Conservation (phyloP, 164 flowering plant genomes). For the Nelumbo lutea region DNA sequence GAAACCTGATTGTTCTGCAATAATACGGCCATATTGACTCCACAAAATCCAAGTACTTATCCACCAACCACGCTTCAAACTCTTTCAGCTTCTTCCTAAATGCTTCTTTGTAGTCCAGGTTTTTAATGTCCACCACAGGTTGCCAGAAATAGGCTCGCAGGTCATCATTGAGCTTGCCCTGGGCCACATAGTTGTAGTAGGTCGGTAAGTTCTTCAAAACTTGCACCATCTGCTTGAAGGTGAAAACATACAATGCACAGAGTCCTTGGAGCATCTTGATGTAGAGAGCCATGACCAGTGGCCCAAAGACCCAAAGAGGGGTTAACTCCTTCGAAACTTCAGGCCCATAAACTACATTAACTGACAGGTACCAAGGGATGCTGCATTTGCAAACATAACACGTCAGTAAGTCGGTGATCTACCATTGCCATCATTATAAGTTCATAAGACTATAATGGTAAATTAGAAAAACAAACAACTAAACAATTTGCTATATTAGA, state of each 20-base stretch:
- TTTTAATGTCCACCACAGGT: slow-evolving; percentile 41
- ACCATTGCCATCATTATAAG: background rate
- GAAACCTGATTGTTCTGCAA: slow-evolving; percentile 69
- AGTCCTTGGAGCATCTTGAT: slow-evolving; percentile 53
- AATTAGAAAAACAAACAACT: no score
- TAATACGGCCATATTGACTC: slow-evolving; percentile 83
- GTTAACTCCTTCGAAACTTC: slow-evolving; percentile 76
- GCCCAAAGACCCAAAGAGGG: slow-evolving; percentile 85
- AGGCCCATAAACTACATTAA: slow-evolving; percentile 56
- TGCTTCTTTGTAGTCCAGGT: slow-evolving; percentile 41
- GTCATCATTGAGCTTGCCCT: slow-evolving; percentile 55
- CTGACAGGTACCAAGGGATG: slow-evolving; percentile 52
- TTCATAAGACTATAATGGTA: no score
- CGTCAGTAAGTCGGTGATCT: background rate
- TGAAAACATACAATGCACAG: slow-evolving; percentile 55
- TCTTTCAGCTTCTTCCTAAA: slow-evolving; percentile 34
- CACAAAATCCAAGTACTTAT: slow-evolving; percentile 54
- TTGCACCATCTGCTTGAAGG: slow-evolving; percentile 52
- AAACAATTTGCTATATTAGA: no score
- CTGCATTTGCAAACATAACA: slow-evolving; percentile 38
- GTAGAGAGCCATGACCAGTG: slow-evolving; percentile 63
- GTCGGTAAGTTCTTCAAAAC: slow-evolving; percentile 45
- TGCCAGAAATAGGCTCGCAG: slow-evolving; percentile 33
- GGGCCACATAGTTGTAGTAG: slow-evolving; percentile 36
- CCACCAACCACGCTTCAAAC: slow-evolving; percentile 42